These are phyloP conservation scores for Cyamopsis tetragonoloba DNA, from an alignment of 306 rosid genomes.

Conservation along the genomic window DNA sequence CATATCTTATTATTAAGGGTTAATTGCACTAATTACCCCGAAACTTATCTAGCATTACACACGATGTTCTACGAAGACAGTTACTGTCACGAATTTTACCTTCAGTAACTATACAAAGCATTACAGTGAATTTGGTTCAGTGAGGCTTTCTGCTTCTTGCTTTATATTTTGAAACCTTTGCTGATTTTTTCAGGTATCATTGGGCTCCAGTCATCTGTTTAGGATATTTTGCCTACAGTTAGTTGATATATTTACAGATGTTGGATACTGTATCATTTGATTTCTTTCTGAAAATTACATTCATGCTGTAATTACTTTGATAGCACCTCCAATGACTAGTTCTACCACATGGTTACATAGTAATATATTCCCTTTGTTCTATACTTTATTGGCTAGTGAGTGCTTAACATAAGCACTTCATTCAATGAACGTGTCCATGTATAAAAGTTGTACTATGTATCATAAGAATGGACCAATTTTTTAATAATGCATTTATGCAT, in stretches of 20 bases:
- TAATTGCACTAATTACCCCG: too few species aligned
- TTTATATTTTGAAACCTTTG: conserved; percentile 1
- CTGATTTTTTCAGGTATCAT: conserved; percentile 55
- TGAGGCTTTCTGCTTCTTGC: neutral
- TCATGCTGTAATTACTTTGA: conserved; percentile 6
- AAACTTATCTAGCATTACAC: too few species aligned
- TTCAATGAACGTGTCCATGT: neutral
- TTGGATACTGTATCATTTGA: neutral
- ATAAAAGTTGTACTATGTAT: neutral
- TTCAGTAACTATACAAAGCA: too few species aligned
- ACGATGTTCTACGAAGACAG: too few species aligned
- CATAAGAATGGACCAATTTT: neutral
- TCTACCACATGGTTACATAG: neutral
- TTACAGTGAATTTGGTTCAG: conserved; percentile 6
- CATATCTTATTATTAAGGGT: too few species aligned
- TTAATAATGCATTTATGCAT: neutral
- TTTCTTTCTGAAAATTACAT: neutral
- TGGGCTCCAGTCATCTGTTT: conserved; percentile 76
- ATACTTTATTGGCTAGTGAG: neutral
- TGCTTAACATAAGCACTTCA: neutral
- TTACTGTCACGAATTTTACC: too few species aligned
- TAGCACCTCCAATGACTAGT: neutral
- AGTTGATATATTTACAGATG: conserved; percentile 2
- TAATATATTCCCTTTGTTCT: neutral
- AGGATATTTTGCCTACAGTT: conserved; percentile 15